Evolutionary conservation across 306 rosid species (phyloP), one percentile per base, ranked within the genome.

Genomic region (Cicer bijugum): DNA sequence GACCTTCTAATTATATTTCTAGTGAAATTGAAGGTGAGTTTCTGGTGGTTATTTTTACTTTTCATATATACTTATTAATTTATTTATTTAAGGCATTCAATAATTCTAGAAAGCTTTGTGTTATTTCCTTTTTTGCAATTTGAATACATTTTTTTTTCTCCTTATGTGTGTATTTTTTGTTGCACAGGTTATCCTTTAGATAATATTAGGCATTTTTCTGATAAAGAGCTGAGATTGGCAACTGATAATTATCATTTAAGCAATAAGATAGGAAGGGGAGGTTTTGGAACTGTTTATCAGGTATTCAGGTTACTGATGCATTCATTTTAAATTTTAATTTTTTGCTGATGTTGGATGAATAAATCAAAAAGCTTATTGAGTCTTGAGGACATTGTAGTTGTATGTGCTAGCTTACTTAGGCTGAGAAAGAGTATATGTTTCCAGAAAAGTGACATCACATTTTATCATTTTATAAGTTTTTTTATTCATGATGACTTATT

Each of bases 231-330:
- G 78, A 88, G 83, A 81, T 62, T 58, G 39, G 99, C 99, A 23
- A 90, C 99, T 2, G 85, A 84, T 82, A 77, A 87, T 80, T 95
- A 90, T 77, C 83, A 90, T 80, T 43, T 75, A 15, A 85, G 84
- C 57, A 86, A 86, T 69, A 91, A 85, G 89, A 77, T 95, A 45
- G 99, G 99, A 78, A 83, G 87, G 12, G 99, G 99, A 62, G 97
- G 99, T 42, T 95, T 91, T 80, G 99, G 99, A 69, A 85, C 87
- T 14, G 99, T 95, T 79, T 91, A 86, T 77, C 80, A 87, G 99
- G 99, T 95, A 90, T 67, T 70, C 39, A 39, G 44, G 40, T 64
- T 53, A 37, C 66, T 43, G 10, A 57, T 43, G 14, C 65, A 23
- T 23, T 23, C 33, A 23, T 2, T 56, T 50, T 7, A 57, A 23